A percentile compares a stretch with the other conserved stretches of the same genome.
Evolutionary conservation across 2,329 filamentous ascomycete genomes (phyloP).

Genomic region (Paracoccidioides lutzii): DNA sequence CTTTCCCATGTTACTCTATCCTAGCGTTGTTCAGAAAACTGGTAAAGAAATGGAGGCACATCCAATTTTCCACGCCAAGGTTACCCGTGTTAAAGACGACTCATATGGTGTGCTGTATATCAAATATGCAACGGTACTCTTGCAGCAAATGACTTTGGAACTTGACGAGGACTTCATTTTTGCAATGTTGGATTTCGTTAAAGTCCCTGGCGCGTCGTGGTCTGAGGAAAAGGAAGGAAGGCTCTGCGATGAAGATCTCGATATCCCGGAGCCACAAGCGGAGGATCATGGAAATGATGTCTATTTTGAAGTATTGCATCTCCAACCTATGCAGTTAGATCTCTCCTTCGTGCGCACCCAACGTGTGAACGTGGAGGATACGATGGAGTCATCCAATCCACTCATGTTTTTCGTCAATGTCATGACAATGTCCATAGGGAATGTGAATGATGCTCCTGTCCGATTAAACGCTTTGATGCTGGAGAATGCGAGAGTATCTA

Average conservation of each 20-base stretch:
- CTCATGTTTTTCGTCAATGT: slow-evolving; percentile 99
- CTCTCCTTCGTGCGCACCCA: slow-evolving; percentile 95
- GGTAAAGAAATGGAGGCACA: slow-evolving; percentile 93
- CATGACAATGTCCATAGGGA: slow-evolving; percentile 97
- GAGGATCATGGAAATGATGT: slow-evolving; percentile 81
- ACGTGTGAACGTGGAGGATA: slow-evolving; percentile 89
- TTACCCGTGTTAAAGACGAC: slow-evolving; percentile 93
- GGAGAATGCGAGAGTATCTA: slow-evolving; percentile 87
- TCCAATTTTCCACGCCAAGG: slow-evolving; percentile 81
- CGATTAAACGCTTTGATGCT: slow-evolving; percentile 86
- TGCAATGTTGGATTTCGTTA: slow-evolving; percentile 85
- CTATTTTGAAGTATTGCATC: slow-evolving; percentile 92
- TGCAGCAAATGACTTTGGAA: slow-evolving; percentile 97
- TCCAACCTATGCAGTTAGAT: slow-evolving; percentile 97
- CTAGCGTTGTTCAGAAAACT: slow-evolving; percentile 93
- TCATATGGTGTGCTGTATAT: slow-evolving; percentile 96
- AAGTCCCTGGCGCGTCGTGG: slow-evolving; percentile 83
- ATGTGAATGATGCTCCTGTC: slow-evolving; percentile 94
- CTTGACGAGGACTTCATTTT: slow-evolving; percentile 98
- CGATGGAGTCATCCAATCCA: slow-evolving; percentile 77
- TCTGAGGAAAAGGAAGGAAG: slow-evolving; percentile 68
- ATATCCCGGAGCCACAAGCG: slow-evolving; percentile 82
- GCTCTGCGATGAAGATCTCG: slow-evolving; percentile 77
- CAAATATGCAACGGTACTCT: slow-evolving; percentile 86
- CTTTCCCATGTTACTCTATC: slow-evolving; percentile 93